Evolutionary conservation across 495 filamentous ascomycete species (phyloP).

Genomic region (Apiosordaria backusii): DNA sequence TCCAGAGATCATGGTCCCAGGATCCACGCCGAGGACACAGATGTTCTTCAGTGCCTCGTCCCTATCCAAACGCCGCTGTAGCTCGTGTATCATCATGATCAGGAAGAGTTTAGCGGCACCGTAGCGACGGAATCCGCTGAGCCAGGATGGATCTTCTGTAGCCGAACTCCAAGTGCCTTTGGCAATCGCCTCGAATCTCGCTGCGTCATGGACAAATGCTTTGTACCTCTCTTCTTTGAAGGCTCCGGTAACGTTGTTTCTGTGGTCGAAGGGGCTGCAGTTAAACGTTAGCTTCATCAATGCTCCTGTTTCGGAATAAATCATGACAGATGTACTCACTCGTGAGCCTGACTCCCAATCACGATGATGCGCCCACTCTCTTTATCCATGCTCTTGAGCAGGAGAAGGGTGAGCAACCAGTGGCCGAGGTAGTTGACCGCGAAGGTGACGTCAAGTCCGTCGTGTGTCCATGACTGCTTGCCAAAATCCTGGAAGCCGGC

Average conservation of each 20-base stretch:
- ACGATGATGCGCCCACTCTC: constrained; percentile 38
- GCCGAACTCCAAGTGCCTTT: constrained; percentile 33
- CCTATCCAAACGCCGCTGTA: constrained; percentile 23
- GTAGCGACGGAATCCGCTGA: constrained; percentile 34
- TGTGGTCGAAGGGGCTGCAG: constrained; percentile 16
- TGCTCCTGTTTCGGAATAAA: neutral
- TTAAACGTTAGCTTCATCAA: no score
- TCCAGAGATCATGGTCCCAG: constrained; percentile 25
- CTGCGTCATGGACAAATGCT: constrained; percentile 18
- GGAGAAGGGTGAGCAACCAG: constrained; percentile 35
- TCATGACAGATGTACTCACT: constrained; percentile 21
- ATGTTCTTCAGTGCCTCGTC: constrained; percentile 23
- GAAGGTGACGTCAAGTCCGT: constrained; percentile 37
- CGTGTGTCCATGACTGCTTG: constrained; percentile 28
- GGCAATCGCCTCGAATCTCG: constrained; percentile 28
- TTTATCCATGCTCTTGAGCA: constrained; percentile 39
- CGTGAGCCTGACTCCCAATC: constrained; percentile 37
- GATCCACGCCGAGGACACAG: constrained; percentile 30
- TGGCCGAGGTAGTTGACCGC: constrained; percentile 43
- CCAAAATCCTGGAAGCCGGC: constrained; percentile 31
- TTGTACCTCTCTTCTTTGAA: constrained; percentile 22
- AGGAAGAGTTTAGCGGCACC: constrained; percentile 34
- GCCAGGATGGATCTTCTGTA: constrained; percentile 24
- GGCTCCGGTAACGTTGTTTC: constrained; percentile 15
- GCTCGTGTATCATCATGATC: constrained; percentile 37